These are phyloP conservation scores for Neocatenulostroma microsporum DNA, from an alignment of 2,329 filamentous ascomycete genomes.

Conservation along the genomic window DNA sequence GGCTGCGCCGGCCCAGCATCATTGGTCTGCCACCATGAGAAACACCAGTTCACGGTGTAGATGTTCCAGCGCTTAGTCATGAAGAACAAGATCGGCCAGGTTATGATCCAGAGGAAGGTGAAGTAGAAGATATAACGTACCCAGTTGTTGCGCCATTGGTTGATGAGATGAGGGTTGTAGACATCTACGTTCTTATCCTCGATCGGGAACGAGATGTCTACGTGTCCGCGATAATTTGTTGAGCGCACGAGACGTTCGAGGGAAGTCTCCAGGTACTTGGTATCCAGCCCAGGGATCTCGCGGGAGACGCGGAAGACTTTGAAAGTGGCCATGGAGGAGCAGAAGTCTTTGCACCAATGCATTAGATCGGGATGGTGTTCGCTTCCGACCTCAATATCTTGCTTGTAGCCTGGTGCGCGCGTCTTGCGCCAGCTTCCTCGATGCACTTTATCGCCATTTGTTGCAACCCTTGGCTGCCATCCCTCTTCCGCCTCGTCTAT, in stretches of 20 bases:
- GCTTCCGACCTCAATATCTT: conserved; percentile 40
- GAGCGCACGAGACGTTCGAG: conserved; percentile 52
- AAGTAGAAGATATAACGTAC: conserved; percentile 58
- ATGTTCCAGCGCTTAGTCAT: conserved; percentile 61
- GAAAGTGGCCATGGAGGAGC: conserved; percentile 49
- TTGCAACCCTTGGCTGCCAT: conserved; percentile 38
- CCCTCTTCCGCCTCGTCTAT: conserved; percentile 5
- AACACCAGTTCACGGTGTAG: conserved; percentile 57
- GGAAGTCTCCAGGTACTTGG: conserved; percentile 43
- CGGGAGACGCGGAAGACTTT: conserved; percentile 43
- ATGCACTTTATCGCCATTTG: conserved; percentile 53
- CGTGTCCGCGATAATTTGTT: conserved; percentile 60
- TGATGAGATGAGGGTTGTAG: conserved; percentile 56
- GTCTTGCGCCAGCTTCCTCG: conserved; percentile 56
- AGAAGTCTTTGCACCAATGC: conserved; percentile 64
- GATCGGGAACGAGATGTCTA: conserved; percentile 53
- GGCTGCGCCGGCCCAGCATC: conserved; percentile 17
- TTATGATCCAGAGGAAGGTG: conserved; percentile 60
- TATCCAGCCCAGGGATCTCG: conserved; percentile 54
- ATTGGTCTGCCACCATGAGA: conserved; percentile 33
- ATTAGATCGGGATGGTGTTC: conserved; percentile 34
- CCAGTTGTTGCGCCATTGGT: conserved; percentile 60
- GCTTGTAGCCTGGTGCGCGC: conserved; percentile 40
- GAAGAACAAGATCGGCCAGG: conserved; percentile 64
- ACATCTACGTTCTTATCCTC: conserved; percentile 52